These are phyloP conservation scores for Boletus tomentosulus DNA, from an alignment of 768 basidiomycete species.

Conservation along the genomic window DNA sequence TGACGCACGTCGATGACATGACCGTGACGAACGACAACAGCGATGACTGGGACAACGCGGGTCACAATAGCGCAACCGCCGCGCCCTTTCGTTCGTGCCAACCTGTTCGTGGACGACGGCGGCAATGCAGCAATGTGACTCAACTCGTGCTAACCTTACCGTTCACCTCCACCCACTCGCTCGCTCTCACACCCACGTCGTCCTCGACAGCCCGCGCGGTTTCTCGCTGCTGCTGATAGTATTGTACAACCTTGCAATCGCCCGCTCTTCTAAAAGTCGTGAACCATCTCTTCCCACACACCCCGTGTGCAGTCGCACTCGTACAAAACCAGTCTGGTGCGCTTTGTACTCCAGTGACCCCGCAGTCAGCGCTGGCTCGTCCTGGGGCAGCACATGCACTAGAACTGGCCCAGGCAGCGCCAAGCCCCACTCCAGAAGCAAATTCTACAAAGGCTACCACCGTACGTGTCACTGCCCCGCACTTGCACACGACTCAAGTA, in stretches of 20 bases:
- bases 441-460: conserved; percentile 65
- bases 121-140: no score
- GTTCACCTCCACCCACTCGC: no score
- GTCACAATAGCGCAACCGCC: no score
- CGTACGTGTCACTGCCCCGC: conserved; percentile 37
- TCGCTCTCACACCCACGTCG: no score
- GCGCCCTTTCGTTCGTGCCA: no score
- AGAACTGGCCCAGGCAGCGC: conserved; percentile 63
- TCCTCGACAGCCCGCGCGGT: conserved; percentile 2
- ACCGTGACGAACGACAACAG: no score
- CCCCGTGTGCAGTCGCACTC: conserved; percentile 69
- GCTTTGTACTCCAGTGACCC: conserved; percentile 62
- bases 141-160: no score
- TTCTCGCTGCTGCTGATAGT: not conserved
- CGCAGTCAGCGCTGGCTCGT: conserved; percentile 43
- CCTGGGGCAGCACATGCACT: conserved; percentile 49
- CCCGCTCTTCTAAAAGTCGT: conserved; percentile 66
- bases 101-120: no score
- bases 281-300: conserved; percentile 71
- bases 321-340: conserved; percentile 69
- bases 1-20: conserved; percentile 32
- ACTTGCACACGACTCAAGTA: not conserved
- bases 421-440: conserved; percentile 67
- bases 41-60: no score
- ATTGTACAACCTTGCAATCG: not conserved